These are phyloP conservation scores for Ogataea pini DNA, from an alignment of 805 yeast species.

Conservation along the genomic window DNA sequence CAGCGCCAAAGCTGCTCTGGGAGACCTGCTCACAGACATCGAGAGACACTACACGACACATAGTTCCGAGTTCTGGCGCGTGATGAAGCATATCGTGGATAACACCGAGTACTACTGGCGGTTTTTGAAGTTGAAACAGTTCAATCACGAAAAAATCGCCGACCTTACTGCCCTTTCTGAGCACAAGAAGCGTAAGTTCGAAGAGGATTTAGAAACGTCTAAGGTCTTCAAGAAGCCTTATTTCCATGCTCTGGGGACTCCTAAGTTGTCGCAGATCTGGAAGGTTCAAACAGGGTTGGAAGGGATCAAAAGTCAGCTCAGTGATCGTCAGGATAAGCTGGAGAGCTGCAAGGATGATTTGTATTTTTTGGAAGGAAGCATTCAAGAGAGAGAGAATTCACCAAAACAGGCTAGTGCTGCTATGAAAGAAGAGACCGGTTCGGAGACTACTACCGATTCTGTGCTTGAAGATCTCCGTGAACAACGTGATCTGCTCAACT, in stretches of 20 bases:
- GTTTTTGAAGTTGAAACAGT: constrained; percentile 31
- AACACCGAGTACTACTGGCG: constrained; percentile 29
- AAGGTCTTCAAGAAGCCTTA: constrained; percentile 22
- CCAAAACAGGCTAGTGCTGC: no score
- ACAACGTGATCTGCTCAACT: constrained; percentile 21
- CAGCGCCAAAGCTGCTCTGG: constrained; percentile 13
- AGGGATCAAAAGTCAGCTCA: constrained; percentile 14
- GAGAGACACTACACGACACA: constrained; percentile 24
- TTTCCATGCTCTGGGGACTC: constrained; percentile 31
- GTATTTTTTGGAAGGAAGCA: constrained; percentile 28
- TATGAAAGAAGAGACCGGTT: neutral
- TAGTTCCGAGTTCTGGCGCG: constrained; percentile 16
- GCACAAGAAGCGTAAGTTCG: constrained; percentile 26
- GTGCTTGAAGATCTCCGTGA: constrained; percentile 16
- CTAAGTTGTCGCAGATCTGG: constrained; percentile 33
- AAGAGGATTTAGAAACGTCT: constrained; percentile 20
- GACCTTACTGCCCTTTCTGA: constrained; percentile 16
- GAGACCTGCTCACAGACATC: constrained; percentile 22
- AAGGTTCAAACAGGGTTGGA: constrained; percentile 26
- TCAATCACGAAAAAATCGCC: constrained; percentile 27
- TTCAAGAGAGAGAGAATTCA: constrained; percentile 13
- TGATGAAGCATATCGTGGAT: constrained; percentile 21
- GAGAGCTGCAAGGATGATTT: constrained; percentile 33
- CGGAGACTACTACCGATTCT: neutral
- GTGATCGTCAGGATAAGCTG: constrained; percentile 18